phyloP scores from a whole-genome alignment of 2,329 filamentous ascomycete genomes.

The Sordariomycetes sp. region DNA sequence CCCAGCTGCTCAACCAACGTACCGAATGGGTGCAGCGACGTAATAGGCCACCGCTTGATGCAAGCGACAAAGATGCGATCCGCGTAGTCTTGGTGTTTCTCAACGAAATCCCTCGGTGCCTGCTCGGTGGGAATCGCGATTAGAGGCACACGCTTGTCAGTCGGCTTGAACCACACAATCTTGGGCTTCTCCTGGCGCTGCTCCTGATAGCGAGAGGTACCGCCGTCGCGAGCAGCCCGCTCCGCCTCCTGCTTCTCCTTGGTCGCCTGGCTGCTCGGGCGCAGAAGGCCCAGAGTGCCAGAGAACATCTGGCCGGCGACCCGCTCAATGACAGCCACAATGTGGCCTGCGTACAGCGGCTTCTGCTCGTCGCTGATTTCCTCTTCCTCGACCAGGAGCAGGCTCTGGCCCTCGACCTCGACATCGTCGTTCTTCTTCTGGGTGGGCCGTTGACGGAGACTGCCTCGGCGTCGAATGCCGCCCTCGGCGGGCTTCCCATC shows the following conservation, averaged over 20 bases:
- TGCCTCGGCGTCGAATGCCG: slow-evolving; percentile 82
- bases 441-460: slow-evolving; percentile 87
- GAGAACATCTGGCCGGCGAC: slow-evolving; percentile 99
- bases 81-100: slow-evolving; percentile 95
- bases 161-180: slow-evolving; percentile 99
- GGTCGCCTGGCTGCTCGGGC: slow-evolving; percentile 93
- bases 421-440: slow-evolving; percentile 99
- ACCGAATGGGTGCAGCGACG: slow-evolving; percentile 96
- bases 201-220: slow-evolving; percentile 56
- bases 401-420: slow-evolving; percentile 93
- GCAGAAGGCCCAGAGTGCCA: slow-evolving; percentile 82
- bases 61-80: slow-evolving; percentile 97
- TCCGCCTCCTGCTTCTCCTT: slow-evolving; percentile 99
- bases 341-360: slow-evolving; percentile 89
- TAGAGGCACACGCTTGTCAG: slow-evolving; percentile 93
- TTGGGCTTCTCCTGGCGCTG: slow-evolving; percentile 94
- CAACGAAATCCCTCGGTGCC: slow-evolving; percentile 92
- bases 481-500: slow-evolving; percentile 57
- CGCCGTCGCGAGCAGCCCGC: slow-evolving; percentile 77
- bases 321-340: slow-evolving; percentile 94
- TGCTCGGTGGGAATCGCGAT: slow-evolving; percentile 98
- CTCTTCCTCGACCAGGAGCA: slow-evolving; percentile 93
- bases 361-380: slow-evolving; percentile 98
- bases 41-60: slow-evolving; percentile 99
- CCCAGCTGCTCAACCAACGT: slow-evolving; percentile 95